phyloP scores from a whole-genome alignment of 1,284 basidiomycete genomes.

The Kalmanozyma brasiliensis region DNA sequence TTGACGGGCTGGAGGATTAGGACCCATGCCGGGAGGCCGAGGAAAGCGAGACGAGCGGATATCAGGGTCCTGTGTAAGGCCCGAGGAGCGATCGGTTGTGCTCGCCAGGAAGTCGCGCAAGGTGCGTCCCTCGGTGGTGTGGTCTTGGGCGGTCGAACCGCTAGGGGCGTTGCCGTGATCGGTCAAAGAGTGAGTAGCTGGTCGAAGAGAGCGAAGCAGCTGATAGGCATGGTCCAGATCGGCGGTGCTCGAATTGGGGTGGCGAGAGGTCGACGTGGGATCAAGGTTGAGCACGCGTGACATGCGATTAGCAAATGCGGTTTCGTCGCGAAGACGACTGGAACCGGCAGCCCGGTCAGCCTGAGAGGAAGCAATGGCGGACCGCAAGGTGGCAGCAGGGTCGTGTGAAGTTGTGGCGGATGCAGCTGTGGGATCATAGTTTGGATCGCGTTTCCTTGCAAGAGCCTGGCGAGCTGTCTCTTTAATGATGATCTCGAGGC shows the following conservation, averaged over 20 bases:
- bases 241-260: background rate
- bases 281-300: constrained; percentile 7
- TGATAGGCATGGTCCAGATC: constrained; percentile 23
- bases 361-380: constrained; percentile 28
- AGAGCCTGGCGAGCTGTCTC: constrained; percentile 49
- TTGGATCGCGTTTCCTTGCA: constrained; percentile 24
- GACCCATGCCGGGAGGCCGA: background rate
- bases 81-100: constrained; percentile 2
- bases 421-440: constrained; percentile 7
- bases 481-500: constrained; percentile 51
- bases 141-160: background rate
- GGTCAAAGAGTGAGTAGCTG: constrained; percentile 1
- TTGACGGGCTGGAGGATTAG: background rate
- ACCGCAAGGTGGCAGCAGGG: constrained; percentile 24
- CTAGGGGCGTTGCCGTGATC: background rate
- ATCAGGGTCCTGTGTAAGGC: constrained; percentile 3
- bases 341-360: background rate
- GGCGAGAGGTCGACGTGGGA: background rate
- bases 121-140: constrained; percentile 1
- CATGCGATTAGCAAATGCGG: constrained; percentile 11
- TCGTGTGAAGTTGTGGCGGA: constrained; percentile 12
- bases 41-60: background rate
- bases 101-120: constrained; percentile 16
- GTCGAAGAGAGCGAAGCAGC: constrained; percentile 19
- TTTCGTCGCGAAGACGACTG: background rate